These are phyloP conservation scores for Aegilops sharonensis DNA, from an alignment of 176 grass and related monocot species.

Conservation along the genomic window DNA sequence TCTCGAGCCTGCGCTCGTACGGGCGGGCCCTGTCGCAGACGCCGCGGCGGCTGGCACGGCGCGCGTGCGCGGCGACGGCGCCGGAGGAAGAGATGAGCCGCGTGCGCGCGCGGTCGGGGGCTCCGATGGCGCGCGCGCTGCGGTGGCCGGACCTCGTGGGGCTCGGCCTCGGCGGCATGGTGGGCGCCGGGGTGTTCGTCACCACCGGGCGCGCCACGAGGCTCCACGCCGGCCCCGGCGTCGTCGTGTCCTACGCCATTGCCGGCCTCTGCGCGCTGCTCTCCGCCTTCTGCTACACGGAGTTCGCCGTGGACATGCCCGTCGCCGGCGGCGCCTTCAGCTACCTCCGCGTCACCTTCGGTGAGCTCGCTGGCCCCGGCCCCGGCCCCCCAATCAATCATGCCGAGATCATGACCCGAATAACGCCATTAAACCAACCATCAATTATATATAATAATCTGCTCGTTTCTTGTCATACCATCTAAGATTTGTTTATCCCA, in stretches of 20 bases:
- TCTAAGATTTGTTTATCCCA: background rate
- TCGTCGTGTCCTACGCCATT: conserved; percentile 80
- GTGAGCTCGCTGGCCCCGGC: conserved; percentile 28
- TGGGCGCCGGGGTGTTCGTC: conserved; percentile 59
- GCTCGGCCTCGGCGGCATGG: conserved; percentile 62
- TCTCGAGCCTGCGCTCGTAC: conserved; percentile 62
- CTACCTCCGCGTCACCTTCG: conserved; percentile 88
- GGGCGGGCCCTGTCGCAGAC: conserved; percentile 50
- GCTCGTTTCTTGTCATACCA: background rate
- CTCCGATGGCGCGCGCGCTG: conserved; percentile 51
- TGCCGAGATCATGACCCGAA: background rate
- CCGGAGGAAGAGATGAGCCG: conserved; percentile 71
- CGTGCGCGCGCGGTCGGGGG: conserved; percentile 54
- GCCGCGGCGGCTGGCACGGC: conserved; percentile 38
- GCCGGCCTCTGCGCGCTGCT: conserved; percentile 83
- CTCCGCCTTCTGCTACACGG: conserved; percentile 98
- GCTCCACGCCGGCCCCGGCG: conserved; percentile 27
- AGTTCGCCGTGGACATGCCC: conserved; percentile 94
- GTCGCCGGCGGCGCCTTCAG: conserved; percentile 71
- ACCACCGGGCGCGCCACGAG: conserved; percentile 44
- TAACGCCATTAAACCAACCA: background rate
- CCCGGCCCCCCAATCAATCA: background rate
- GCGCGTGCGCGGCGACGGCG: conserved; percentile 48
- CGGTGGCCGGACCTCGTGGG: conserved; percentile 79
- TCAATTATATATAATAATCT: background rate